A percentile compares a stretch with the other conserved stretches of the same genome.
Conservation (phyloP, 192 early-diverging fungal species). For the Gigaspora rosea region DNA sequence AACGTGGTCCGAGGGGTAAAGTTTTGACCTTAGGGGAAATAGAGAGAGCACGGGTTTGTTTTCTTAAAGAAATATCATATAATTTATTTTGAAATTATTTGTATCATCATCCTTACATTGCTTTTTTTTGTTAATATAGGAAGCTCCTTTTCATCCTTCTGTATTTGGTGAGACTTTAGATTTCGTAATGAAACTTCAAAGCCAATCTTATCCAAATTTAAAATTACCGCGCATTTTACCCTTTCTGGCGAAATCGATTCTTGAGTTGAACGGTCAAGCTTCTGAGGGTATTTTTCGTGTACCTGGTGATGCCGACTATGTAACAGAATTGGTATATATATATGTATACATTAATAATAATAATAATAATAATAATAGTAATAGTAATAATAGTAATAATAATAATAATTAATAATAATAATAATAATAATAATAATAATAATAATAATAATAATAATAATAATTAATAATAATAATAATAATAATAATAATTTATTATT, state of each 20-base stretch:
- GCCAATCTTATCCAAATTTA: conserved; percentile 47
- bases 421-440: too few species aligned
- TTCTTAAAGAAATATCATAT: background rate
- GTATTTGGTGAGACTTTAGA: conserved; percentile 91
- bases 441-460: too few species aligned
- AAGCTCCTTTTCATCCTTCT: conserved; percentile 81
- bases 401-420: too few species aligned
- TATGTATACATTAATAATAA: background rate
- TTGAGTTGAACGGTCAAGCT: conserved; percentile 70
- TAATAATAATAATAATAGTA: too few species aligned
- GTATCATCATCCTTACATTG: background rate
- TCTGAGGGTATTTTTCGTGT: conserved; percentile 97
- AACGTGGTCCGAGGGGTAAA: conserved; percentile 78
- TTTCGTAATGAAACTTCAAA: conserved; percentile 77
- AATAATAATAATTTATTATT: too few species aligned
- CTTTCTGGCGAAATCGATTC: conserved; percentile 74
- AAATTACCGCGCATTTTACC: conserved; percentile 80
- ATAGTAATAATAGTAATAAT: too few species aligned
- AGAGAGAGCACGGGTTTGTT: conserved; percentile 56
- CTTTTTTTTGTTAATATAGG: conserved; percentile 38
- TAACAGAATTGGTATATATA: conserved; percentile 66
- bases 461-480: too few species aligned
- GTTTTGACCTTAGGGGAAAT: conserved; percentile 69
- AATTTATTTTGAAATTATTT: conserved; percentile 9
- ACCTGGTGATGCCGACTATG: conserved; percentile 86